These are phyloP conservation scores for Neopestalotiopsis sp. DNA, from an alignment of 2,329 filamentous ascomycete species.

Conservation along the genomic window DNA sequence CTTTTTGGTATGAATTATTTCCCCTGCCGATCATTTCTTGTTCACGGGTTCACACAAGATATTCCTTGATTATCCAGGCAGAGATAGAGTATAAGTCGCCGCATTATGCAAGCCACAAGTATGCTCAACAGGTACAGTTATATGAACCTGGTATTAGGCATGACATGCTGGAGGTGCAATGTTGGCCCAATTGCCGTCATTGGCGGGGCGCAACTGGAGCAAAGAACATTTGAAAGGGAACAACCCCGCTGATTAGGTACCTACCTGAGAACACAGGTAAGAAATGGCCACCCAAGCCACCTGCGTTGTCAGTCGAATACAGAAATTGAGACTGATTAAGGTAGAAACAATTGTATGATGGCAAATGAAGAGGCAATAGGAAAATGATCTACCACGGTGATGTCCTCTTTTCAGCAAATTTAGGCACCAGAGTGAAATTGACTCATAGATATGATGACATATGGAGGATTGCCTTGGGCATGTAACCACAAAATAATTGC, in stretches of 20 bases:
- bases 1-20: no score
- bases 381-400: background rate
- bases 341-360: background rate
- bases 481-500: no score
- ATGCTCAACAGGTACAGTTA: no score
- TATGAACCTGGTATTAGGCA: no score
- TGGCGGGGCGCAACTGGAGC: constrained; percentile 29
- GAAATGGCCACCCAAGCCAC: no score
- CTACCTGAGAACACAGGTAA: no score
- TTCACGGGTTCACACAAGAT: no score
- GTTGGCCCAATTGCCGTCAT: constrained; percentile 22
- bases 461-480: no score
- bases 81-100: no score
- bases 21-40: no score
- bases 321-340: background rate
- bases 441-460: constrained; percentile 9
- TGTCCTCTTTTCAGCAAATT: background rate
- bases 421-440: background rate
- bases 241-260: constrained; percentile 18
- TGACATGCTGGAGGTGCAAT: background rate
- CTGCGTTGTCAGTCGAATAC: background rate
- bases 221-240: constrained; percentile 6
- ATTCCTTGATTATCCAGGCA: no score
- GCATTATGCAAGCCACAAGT: no score
- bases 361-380: background rate